Percentiles rank a stretch among this genome's conserved stretches.
phyloP scores from a whole-genome alignment of 116 monocot genomes.

The Thalassia testudinum region DNA sequence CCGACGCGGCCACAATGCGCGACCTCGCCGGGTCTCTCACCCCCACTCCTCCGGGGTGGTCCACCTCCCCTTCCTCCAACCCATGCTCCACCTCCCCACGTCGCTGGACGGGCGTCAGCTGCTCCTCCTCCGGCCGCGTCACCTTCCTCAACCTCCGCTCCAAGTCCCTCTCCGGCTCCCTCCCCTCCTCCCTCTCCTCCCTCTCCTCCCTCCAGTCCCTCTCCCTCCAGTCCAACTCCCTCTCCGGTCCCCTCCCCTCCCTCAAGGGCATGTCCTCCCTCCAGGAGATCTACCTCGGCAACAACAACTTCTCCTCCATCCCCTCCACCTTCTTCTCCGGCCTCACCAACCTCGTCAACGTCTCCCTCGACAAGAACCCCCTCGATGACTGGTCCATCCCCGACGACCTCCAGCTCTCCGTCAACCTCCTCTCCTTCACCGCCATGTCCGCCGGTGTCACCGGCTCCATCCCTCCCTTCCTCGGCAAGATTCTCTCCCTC shows the following conservation, averaged over 20 bases:
- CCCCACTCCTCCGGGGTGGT: not conserved
- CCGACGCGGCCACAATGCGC: not conserved
- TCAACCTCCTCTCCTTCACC: conserved; percentile 17
- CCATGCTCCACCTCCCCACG: conserved; percentile 20
- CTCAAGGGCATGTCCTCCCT: conserved; percentile 6
- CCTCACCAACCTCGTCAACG: conserved; percentile 15
- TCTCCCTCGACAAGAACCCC: conserved; percentile 24
- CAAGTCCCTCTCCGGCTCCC: conserved; percentile 17
- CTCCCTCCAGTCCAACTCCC: conserved; percentile 31
- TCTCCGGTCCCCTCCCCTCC: conserved; percentile 27
- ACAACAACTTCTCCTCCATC: conserved; percentile 32
- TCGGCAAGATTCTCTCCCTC: conserved; percentile 25
- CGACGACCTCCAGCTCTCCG: conserved; percentile 8
- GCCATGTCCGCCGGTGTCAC: conserved; percentile 18
- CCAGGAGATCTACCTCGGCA: conserved; percentile 17
- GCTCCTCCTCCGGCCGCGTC: conserved; percentile 41
- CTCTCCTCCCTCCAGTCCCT: conserved; percentile 34
- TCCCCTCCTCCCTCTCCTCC: conserved; percentile 21
- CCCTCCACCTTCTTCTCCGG: conserved; percentile 33
- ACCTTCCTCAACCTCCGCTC: conserved; percentile 24
- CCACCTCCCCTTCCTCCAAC: conserved; percentile 10
- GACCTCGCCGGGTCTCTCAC: not conserved
- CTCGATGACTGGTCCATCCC: conserved; percentile 12
- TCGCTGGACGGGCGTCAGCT: conserved; percentile 29
- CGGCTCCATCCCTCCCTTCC: conserved; percentile 23